Percentiles rank a stretch among this genome's conserved stretches.
phyloP scores from a whole-genome alignment of 2,329 filamentous ascomycete species.

The Pestalotiopsis sp. region DNA sequence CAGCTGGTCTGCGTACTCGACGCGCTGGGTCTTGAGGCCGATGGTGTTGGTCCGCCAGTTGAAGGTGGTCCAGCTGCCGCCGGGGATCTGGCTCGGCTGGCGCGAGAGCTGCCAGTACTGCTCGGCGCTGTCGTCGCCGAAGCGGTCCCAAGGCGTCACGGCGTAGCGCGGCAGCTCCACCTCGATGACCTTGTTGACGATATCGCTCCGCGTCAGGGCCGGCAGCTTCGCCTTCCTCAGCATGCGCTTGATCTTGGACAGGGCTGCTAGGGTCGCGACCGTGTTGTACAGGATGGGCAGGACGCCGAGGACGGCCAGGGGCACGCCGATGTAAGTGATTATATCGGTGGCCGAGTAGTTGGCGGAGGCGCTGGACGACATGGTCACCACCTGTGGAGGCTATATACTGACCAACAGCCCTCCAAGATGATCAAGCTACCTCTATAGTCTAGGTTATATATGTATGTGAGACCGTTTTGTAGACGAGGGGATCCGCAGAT shows the following conservation, averaged over 20 bases:
- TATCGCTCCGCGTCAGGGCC: conserved; percentile 63
- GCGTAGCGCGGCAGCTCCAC: conserved; percentile 67
- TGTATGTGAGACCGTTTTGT: not conserved
- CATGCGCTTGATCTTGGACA: conserved; percentile 62
- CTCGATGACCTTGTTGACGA: conserved; percentile 68
- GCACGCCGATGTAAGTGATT: conserved; percentile 60
- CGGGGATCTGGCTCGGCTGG: conserved; percentile 55
- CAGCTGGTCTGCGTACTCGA: conserved; percentile 63
- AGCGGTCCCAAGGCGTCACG: conserved; percentile 62
- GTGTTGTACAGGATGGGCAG: conserved; percentile 70
- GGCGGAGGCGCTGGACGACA: conserved; percentile 10
- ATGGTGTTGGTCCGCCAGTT: conserved; percentile 68
- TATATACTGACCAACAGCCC: not conserved
- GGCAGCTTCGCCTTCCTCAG: conserved; percentile 58
- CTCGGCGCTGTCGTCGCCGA: conserved; percentile 46
- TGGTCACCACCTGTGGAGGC: not conserved
- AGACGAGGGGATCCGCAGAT: conserved; percentile 2
- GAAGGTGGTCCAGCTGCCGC: conserved; percentile 67
- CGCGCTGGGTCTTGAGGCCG: conserved; percentile 62
- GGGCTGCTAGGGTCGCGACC: conserved; percentile 58
- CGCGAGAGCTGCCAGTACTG: conserved; percentile 59
- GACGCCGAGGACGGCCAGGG: conserved; percentile 60
- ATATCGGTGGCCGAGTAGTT: conserved; percentile 44
- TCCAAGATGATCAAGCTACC: not conserved
- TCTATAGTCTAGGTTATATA: not conserved